phyloP scores from a whole-genome alignment of 805 yeast species.

The Tetrapisispora arboricola region DNA sequence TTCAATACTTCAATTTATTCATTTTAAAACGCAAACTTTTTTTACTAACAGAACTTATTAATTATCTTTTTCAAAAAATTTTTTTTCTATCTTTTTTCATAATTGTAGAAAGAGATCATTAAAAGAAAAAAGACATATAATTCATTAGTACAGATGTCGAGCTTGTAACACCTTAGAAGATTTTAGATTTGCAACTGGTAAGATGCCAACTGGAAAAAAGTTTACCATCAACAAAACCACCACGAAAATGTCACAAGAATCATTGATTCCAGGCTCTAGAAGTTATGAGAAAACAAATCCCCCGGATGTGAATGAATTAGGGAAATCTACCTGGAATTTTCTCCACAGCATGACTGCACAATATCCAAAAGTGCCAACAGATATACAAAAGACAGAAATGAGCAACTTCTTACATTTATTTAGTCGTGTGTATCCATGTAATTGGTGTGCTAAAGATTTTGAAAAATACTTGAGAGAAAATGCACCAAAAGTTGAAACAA shows the following conservation, averaged over 20 bases:
- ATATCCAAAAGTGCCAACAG: slow-evolving; percentile 65
- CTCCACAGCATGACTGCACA: slow-evolving; percentile 84
- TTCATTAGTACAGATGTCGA: slow-evolving; percentile 50
- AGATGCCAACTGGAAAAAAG: slow-evolving; percentile 3
- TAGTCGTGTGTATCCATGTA: slow-evolving; percentile 81
- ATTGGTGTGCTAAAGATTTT: slow-evolving; percentile 87
- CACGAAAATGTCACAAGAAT: slow-evolving; percentile 1
- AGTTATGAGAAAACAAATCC: slow-evolving; percentile 52
- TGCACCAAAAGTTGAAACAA: slow-evolving; percentile 47
- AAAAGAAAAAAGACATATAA: background rate
- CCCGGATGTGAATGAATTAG: slow-evolving; percentile 74
- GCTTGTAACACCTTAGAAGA: slow-evolving; percentile 77
- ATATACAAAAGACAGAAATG: slow-evolving; percentile 60
- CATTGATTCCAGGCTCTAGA: slow-evolving; percentile 16
- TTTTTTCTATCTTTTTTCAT: background rate
- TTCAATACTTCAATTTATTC: too few relatives aligned
- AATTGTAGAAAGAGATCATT: background rate
- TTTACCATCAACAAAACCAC: background rate
- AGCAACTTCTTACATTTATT: slow-evolving; percentile 57
- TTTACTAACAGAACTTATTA: background rate
- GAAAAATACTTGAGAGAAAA: slow-evolving; percentile 45
- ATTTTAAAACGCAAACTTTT: too few relatives aligned
- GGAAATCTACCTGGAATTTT: slow-evolving; percentile 86
- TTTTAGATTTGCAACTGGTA: slow-evolving; percentile 53
- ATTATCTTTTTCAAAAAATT: background rate